Base-by-base conservation (phyloP, 805 yeast genomes). In the Wickerhamiella bombiphila region DNA sequence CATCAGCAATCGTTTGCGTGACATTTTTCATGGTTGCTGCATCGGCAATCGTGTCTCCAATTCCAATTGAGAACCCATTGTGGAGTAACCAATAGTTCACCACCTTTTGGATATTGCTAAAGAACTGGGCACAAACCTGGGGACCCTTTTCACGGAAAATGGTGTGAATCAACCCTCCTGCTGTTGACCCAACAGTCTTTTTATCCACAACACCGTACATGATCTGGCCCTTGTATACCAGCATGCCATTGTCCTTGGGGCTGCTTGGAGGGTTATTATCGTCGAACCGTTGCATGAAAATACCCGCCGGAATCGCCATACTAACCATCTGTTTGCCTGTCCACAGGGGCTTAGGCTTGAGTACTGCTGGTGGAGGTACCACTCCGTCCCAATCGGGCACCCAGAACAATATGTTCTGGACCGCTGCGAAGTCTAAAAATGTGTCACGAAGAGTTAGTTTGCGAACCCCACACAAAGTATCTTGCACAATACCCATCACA, bases 401-500 rank as follows among this genome's bases (percentile, higher is more conserved):
- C 98, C 98, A 93, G 60, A 80, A 91, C 49, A 86, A 69, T 65
- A 93, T 80, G 56, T 91, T 91, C 88, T 91, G 81, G 40, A 88
- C 94, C 63, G 85, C 93, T 47, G 83, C 94, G 56, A 76, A 81
- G 47, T 81, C 95, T 40, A 91, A 65, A 53, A 86, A 91, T 32
- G 65, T 70, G 56, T 91, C 98, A 59, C 94, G 76, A 45, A 82
- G 64, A 0, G 98, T 88, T 80, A 91, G 73, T 58, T 91, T 91
- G 64, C 98, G 77, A 38, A 88, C 69, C 66, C 98, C 99, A 72
- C 96, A 85, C 48, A 91, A 66, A 0, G 99, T 86, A 63, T 91
- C 99, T 66, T 91, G 99, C 45, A 91, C 98, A 66, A 91, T 91
- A 65, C 99, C 99, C 99, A 91, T 91, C 47, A 93, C 95, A 28